Evolutionary conservation across 1,284 basidiomycete genomes (phyloP).

Genomic region (Xerocomus minutiporus): DNA sequence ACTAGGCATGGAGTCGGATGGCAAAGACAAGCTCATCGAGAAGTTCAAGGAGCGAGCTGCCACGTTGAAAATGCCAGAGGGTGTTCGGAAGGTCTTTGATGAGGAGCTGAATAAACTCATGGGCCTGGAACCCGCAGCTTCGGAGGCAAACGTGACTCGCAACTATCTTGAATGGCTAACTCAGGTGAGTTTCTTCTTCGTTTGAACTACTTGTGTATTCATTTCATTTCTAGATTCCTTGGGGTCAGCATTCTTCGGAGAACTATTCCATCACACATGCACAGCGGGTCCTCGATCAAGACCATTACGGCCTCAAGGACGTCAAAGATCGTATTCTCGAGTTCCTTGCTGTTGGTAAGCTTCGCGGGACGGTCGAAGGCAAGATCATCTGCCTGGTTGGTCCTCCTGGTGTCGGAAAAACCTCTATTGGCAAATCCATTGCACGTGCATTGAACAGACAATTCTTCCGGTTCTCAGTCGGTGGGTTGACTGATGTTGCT

Average conservation of each 20-base stretch:
- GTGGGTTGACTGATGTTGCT: constrained; percentile 94
- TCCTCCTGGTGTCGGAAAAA: constrained; percentile 97
- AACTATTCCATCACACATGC: constrained; percentile 91
- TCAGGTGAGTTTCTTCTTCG: constrained; percentile 44
- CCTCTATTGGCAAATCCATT: constrained; percentile 92
- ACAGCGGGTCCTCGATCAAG: constrained; percentile 84
- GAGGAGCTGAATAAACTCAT: constrained; percentile 93
- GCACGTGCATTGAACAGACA: constrained; percentile 80
- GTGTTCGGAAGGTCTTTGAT: constrained; percentile 91
- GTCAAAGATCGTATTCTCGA: constrained; percentile 97
- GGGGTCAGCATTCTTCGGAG: constrained; percentile 93
- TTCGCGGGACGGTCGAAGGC: constrained; percentile 94
- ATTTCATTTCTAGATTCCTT: constrained; percentile 64
- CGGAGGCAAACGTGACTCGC: constrained; percentile 93
- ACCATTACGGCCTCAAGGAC: constrained; percentile 95
- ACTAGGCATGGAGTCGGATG: constrained; percentile 94
- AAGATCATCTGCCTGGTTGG: constrained; percentile 98
- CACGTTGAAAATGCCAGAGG: constrained; percentile 88
- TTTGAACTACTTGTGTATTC: not conserved
- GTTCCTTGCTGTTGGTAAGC: constrained; percentile 96
- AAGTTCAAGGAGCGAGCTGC: constrained; percentile 93
- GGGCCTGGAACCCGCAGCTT: constrained; percentile 88
- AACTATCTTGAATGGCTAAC: constrained; percentile 98
- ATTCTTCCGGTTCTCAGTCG: constrained; percentile 96
- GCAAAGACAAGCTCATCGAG: constrained; percentile 96